These are phyloP conservation scores for Madurella mycetomatis DNA, from an alignment of 2,329 filamentous ascomycete genomes.

Conservation along the genomic window DNA sequence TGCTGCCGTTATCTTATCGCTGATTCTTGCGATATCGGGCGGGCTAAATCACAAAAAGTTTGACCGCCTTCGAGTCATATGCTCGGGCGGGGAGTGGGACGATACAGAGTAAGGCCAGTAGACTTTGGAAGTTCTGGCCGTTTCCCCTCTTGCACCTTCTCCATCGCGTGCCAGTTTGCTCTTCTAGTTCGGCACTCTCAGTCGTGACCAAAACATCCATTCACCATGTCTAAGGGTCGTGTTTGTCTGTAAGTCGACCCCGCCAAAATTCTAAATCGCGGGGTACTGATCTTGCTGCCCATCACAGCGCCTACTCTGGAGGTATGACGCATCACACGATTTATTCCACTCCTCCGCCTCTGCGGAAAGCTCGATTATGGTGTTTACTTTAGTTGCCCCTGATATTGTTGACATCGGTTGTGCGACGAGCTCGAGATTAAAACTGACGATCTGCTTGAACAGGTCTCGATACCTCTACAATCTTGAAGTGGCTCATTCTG, in stretches of 20 bases:
- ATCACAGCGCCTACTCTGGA: conserved; percentile 27
- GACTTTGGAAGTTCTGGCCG: background rate
- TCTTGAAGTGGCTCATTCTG: conserved; percentile 38
- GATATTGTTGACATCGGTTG: too few species aligned
- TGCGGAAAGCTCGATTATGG: conserved; percentile 1
- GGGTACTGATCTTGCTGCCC: conserved; percentile 1
- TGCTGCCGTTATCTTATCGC: conserved; percentile 4
- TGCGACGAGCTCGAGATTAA: background rate
- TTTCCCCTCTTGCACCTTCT: conserved; percentile 5
- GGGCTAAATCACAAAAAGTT: conserved; percentile 6
- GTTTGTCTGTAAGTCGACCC: conserved; percentile 31
- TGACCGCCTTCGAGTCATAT: conserved; percentile 18
- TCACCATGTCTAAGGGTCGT: conserved; percentile 31
- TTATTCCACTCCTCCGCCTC: background rate
- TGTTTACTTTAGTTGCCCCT: background rate
- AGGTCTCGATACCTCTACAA: conserved; percentile 41
- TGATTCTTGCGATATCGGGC: conserved; percentile 13
- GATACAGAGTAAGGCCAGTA: background rate
- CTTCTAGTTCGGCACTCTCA: background rate
- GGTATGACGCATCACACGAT: conserved; percentile 17
- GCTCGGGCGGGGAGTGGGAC: background rate
- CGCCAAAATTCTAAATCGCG: conserved; percentile 4
- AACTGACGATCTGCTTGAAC: conserved; percentile 8
- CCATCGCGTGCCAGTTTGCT: background rate
- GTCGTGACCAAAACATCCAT: conserved; percentile 1